Evolutionary conservation across 257 asterid species (phyloP).

Genomic region (Solanum virginianum): DNA sequence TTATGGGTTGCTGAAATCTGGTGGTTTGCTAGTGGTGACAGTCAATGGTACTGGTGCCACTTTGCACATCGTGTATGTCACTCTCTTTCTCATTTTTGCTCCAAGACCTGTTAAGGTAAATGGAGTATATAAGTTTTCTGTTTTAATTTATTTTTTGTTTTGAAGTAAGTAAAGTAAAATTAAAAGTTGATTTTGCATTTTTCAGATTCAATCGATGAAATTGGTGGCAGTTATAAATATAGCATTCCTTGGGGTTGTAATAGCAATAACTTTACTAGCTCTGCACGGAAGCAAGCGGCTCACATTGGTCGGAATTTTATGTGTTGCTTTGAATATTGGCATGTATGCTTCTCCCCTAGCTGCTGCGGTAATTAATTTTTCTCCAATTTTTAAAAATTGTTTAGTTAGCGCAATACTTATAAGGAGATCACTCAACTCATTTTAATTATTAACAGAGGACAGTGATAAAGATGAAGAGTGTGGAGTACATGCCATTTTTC

Average conservation of each 20-base stretch:
- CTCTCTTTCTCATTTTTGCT: slow-evolving; percentile 46
- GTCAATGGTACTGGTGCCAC: slow-evolving; percentile 56
- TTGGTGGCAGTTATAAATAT: slow-evolving; percentile 34
- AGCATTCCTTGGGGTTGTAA: slow-evolving; percentile 38
- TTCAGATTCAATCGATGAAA: slow-evolving; percentile 29
- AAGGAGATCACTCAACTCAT: no score
- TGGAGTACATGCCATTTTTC: slow-evolving; percentile 60
- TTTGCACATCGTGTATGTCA: slow-evolving; percentile 38
- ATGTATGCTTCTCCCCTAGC: slow-evolving; percentile 81
- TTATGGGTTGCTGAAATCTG: slow-evolving; percentile 52
- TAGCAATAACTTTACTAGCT: slow-evolving; percentile 23
- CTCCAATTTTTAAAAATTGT: no score
- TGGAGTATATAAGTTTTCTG: not conserved
- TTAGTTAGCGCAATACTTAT: no score
- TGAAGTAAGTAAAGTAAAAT: not conserved
- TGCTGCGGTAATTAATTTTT: slow-evolving; percentile 29
- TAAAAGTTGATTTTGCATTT: not conserved
- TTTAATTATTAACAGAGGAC: slow-evolving; percentile 18
- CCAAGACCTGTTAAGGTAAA: slow-evolving; percentile 35
- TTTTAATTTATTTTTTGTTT: not conserved
- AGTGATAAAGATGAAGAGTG: slow-evolving; percentile 56
- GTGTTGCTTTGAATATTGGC: slow-evolving; percentile 51
- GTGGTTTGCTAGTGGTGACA: slow-evolving; percentile 41
- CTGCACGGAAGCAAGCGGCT: slow-evolving; percentile 23
- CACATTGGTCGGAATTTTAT: slow-evolving; percentile 43